A percentile compares a stretch with the other conserved stretches of the same genome.
Evolutionary conservation across 2,329 filamentous ascomycete genomes (phyloP).

Genomic region (Tolypocladium capitatum): DNA sequence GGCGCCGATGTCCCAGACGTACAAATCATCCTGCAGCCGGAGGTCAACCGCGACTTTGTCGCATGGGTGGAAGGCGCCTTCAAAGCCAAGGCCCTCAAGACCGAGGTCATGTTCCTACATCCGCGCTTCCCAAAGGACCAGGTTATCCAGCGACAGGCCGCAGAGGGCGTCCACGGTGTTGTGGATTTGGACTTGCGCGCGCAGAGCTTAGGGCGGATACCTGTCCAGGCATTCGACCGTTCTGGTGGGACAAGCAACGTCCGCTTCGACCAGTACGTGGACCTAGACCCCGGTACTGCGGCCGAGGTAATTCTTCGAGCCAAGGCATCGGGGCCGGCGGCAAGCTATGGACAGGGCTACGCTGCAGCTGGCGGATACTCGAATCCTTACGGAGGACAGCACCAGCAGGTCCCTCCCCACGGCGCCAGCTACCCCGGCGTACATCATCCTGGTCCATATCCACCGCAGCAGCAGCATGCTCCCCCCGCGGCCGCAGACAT

Average conservation of each 20-base stretch:
- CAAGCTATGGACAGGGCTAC: constrained; percentile 18
- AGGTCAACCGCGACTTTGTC: constrained; percentile 68
- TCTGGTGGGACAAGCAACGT: constrained; percentile 61
- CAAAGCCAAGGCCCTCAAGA: constrained; percentile 54
- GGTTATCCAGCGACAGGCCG: constrained; percentile 72
- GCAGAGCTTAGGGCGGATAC: constrained; percentile 59
- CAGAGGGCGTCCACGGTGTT: constrained; percentile 80
- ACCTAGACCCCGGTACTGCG: constrained; percentile 64
- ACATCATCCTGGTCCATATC: constrained; percentile 18
- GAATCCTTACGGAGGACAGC: constrained; percentile 19
- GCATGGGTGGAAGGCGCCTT: constrained; percentile 72
- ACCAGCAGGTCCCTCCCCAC: constrained; percentile 9
- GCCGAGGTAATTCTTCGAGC: constrained; percentile 68
- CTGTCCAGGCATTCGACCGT: constrained; percentile 76
- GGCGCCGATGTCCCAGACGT: constrained; percentile 75
- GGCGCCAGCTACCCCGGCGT: constrained; percentile 9
- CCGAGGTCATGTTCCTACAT: constrained; percentile 68
- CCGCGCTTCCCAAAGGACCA: constrained; percentile 63
- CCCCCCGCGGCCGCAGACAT: constrained; percentile 35
- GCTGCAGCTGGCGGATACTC: constrained; percentile 12
- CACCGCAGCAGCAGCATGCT: constrained; percentile 16
- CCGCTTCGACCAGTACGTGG: constrained; percentile 75
- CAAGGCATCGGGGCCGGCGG: constrained; percentile 30
- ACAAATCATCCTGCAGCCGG: constrained; percentile 70
- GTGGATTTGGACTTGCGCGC: constrained; percentile 60